These are phyloP conservation scores for Zasmidium angulare DNA, from an alignment of 2,329 filamentous ascomycete species.

Conservation along the genomic window DNA sequence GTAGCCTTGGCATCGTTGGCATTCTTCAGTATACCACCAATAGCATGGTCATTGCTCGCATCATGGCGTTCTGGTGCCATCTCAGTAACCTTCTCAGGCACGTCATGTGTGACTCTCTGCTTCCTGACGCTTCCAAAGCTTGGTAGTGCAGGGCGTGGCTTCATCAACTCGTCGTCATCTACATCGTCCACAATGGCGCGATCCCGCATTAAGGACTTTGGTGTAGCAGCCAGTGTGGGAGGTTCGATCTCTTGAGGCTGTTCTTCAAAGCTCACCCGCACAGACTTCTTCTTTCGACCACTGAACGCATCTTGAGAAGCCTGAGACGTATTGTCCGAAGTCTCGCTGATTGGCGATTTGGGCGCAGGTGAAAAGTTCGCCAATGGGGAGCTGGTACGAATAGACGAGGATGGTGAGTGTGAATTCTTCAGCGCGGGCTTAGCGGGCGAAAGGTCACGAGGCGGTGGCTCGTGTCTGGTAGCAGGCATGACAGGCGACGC, in stretches of 20 bases:
- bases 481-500: conserved; percentile 55
- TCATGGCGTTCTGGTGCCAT: conserved; percentile 45
- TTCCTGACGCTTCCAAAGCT: conserved; percentile 68
- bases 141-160: conserved; percentile 70
- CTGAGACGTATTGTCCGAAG: conserved; percentile 56
- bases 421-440: conserved; percentile 72
- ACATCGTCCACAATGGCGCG: conserved; percentile 37
- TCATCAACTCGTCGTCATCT: conserved; percentile 64
- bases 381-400: conserved; percentile 45
- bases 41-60: conserved; percentile 59
- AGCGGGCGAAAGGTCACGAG: conserved; percentile 70
- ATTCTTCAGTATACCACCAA: conserved; percentile 57
- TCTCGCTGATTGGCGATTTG: conserved; percentile 52
- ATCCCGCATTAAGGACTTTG: conserved; percentile 18
- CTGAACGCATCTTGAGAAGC: conserved; percentile 37
- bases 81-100: conserved; percentile 55
- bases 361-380: conserved; percentile 50
- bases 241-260: conserved; percentile 38
- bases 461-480: conserved; percentile 66
- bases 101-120: conserved; percentile 41
- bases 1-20: conserved; percentile 48
- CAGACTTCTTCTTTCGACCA: conserved; percentile 60
- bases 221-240: conserved; percentile 49
- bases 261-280: conserved; percentile 78
- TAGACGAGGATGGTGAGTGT: conserved; percentile 49